Base-by-base conservation (phyloP, 495 filamentous ascomycete species). In the Xylaria palmicola region DNA sequence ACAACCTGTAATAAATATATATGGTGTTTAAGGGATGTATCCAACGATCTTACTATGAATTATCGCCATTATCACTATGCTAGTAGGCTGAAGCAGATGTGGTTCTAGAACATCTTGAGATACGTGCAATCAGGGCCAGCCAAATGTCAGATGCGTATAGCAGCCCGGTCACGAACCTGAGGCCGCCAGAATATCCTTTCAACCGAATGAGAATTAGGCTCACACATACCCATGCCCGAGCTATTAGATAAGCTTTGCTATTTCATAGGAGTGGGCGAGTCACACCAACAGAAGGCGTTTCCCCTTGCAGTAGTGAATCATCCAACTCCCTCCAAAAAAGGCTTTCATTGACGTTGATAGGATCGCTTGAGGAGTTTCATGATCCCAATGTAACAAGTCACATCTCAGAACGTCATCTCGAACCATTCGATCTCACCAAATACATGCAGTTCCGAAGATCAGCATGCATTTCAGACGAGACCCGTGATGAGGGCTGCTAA, bases 371-470 rank as follows among this genome's bases (percentile, higher is more conserved):
- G 53, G 40, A 19, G 4, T 1, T 24, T 37, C n/a, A 13, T 20
- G 34, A 32, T 29, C 13, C 34, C 26, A 12, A 34, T 19, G 53
- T 32, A 9, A 56, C 27, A 55, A 8, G 37, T 55, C 52, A 56
- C 6, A 44, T 56, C 22, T 36, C 24, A 54, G 4, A 29, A 34
- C 3, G 22, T 41, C 36, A 29, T 40, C 22, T 54, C 17, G 22
- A 41, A 27, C 51, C 51, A 41, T 30, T 19, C 53, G 39, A 56
- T 56, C 53, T 32, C 39, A 22, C 22, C 27, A 5, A 13, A 19
- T 22, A 26, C 32, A 56, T 56, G 53, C 53, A 44, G 39, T 27
- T 22, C 51, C 27, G 44, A 10, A 32, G 53, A 56, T 56, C 53
- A 44, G 26, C 53, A 22, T 44, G 39, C 39, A 56, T 56, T 6